Conservation (phyloP, 345 rosid genomes). For the Psidium friedrichsthalianum region DNA sequence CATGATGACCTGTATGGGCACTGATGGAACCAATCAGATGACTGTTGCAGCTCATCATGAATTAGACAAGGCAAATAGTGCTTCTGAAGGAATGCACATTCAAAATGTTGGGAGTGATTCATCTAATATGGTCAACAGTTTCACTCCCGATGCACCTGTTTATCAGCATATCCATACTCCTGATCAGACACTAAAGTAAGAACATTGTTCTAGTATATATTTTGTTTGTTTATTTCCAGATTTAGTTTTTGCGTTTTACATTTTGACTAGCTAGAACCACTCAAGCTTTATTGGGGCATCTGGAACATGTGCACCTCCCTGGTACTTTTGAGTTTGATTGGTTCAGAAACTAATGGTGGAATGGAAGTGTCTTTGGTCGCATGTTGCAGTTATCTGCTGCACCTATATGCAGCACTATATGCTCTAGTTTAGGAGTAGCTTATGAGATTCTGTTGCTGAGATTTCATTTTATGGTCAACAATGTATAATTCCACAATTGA, state of each 20-base stretch:
- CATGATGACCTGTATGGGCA: constrained; percentile 7
- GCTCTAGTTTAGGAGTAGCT: background rate
- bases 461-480: background rate
- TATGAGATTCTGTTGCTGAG: background rate
- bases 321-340: background rate
- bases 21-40: constrained; percentile 11
- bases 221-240: background rate
- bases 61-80: constrained; percentile 14
- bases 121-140: background rate
- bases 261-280: background rate
- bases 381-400: background rate
- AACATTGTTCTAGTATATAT: background rate
- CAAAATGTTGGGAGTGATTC: background rate
- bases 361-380: background rate
- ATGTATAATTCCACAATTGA: background rate
- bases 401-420: background rate
- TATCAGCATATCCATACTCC: background rate
- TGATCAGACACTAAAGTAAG: background rate
- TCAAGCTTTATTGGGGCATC: background rate
- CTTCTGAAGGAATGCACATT: background rate
- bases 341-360: background rate
- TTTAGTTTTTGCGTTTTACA: background rate
- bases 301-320: background rate
- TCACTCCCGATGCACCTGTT: background rate
- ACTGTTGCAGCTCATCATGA: constrained; percentile 9